A percentile compares a stretch with the other conserved stretches of the same genome.
phyloP scores from a whole-genome alignment of 768 basidiomycete species.

The Agrocybe praecox region DNA sequence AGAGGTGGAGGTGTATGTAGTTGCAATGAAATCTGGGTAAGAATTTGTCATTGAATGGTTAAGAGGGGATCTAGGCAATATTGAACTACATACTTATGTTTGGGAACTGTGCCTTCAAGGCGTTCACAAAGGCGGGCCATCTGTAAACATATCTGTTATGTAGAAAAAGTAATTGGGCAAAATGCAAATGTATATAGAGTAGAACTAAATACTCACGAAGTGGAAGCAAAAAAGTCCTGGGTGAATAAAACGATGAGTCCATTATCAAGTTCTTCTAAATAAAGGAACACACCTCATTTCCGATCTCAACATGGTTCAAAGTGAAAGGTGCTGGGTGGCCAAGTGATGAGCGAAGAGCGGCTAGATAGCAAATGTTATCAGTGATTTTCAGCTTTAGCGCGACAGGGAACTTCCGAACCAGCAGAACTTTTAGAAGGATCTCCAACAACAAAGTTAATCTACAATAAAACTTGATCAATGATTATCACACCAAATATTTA shows the following conservation, averaged over 20 bases:
- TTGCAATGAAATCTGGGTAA: constrained; percentile 56
- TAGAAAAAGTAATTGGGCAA: neutral
- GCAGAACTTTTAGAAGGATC: constrained; percentile 44
- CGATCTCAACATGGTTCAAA: constrained; percentile 17
- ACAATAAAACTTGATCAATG: neutral
- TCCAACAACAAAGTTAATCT: constrained; percentile 66
- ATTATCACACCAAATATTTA: neutral
- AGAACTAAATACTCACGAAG: constrained; percentile 15
- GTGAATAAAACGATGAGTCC: no score
- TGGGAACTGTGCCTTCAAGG: constrained; percentile 49
- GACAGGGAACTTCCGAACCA: constrained; percentile 20
- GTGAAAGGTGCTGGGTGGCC: constrained; percentile 16
- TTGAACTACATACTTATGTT: constrained; percentile 41
- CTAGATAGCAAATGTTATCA: constrained; percentile 5
- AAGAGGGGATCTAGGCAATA: no score
- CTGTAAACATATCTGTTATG: constrained; percentile 47
- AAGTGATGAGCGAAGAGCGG: constrained; percentile 14
- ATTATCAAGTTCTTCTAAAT: no score
- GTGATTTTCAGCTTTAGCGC: neutral
- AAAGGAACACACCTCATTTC: constrained; percentile 19
- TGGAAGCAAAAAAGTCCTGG: constrained; percentile 24
- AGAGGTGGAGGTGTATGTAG: constrained; percentile 40
- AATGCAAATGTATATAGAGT: neutral
- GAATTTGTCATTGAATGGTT: neutral
- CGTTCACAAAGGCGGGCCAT: constrained; percentile 49